These are phyloP conservation scores for Scedosporium boydii DNA, from an alignment of 2,329 filamentous ascomycete species.

Conservation along the genomic window DNA sequence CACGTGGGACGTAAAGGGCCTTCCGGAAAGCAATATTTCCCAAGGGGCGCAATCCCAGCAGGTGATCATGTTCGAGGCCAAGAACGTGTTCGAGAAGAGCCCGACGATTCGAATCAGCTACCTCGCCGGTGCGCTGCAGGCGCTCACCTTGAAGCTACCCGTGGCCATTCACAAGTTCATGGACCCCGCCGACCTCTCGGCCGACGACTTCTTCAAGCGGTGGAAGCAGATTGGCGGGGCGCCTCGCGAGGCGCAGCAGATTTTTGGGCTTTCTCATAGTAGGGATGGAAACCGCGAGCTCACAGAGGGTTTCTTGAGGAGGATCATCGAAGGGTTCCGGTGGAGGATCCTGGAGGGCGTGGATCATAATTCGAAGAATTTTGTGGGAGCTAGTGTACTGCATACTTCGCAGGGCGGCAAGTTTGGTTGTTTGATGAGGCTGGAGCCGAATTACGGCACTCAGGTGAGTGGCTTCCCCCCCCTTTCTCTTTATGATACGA, in stretches of 20 bases:
- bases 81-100: constrained; percentile 68
- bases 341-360: constrained; percentile 82
- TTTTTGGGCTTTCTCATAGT: constrained; percentile 56
- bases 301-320: constrained; percentile 60
- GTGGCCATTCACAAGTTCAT: constrained; percentile 92
- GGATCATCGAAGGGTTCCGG: constrained; percentile 71
- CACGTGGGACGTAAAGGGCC: constrained; percentile 76
- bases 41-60: constrained; percentile 77
- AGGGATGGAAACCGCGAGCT: constrained; percentile 50
- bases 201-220: constrained; percentile 96
- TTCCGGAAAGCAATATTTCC: constrained; percentile 73
- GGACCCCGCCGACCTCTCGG: constrained; percentile 76
- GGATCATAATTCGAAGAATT: constrained; percentile 86
- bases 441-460: constrained; percentile 89
- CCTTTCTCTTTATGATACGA: background rate
- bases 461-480: constrained; percentile 54
- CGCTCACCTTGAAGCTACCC: constrained; percentile 82
- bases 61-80: constrained; percentile 88
- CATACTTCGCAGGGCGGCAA: constrained; percentile 79
- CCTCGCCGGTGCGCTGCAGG: constrained; percentile 85
- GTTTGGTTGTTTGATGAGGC: constrained; percentile 82
- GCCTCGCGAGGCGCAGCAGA: constrained; percentile 77
- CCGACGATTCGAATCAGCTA: constrained; percentile 94
- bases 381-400: constrained; percentile 82
- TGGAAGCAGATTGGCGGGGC: constrained; percentile 97